Base-by-base conservation (phyloP, 495 filamentous ascomycete species). In the Schizothecium vesticola region DNA sequence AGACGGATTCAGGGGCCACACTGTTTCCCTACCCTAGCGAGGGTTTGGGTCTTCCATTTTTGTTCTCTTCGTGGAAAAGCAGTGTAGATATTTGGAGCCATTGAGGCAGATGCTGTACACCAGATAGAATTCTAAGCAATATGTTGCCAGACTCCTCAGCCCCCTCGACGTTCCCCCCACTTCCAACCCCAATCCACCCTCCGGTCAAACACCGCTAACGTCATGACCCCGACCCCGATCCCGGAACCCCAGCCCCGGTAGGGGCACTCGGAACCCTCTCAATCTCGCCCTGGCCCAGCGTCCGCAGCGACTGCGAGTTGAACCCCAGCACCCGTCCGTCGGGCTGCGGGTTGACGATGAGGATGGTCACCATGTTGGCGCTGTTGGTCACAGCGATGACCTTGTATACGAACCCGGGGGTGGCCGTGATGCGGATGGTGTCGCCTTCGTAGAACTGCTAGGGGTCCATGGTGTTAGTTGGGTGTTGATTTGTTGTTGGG, bases 401-500 rank as follows among this genome's bases (percentile, higher is more conserved):
- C 31, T 65, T 65, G 63, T 65, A 65, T 6, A 65, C 55, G 4
- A 65, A n/a, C 1, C 9, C 19, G 25, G 43, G 26, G 26, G 12
- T 4, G 25, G 24, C 55, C 55, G 22, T 24, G 51, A 65, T 29
- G 63, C 63, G 63, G 13, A 65, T 55, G 1, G 63, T 28, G 51
- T 65, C 63, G 63, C 63, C 63, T 19, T 29, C 29, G 22, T 65
- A 55, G 63, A 57, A 65, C 43, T 64, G 63, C 16, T 51, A 19
- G 6, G 1, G 33, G 0, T 0, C 3, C 8, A 1, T 5, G 33
- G 19, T n/a, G 43, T 51, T 5, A 51, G 16, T 51, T 51, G 43
- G 10, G 31, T 36, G 3, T 36, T 36, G 31, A 1, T 3, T 12
- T 1, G 1, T 33, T 10, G 31, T 10, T 11, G 11, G 10, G 31